These are phyloP conservation scores for Nemania sp. DNA, from an alignment of 2,329 filamentous ascomycete genomes.

Conservation along the genomic window DNA sequence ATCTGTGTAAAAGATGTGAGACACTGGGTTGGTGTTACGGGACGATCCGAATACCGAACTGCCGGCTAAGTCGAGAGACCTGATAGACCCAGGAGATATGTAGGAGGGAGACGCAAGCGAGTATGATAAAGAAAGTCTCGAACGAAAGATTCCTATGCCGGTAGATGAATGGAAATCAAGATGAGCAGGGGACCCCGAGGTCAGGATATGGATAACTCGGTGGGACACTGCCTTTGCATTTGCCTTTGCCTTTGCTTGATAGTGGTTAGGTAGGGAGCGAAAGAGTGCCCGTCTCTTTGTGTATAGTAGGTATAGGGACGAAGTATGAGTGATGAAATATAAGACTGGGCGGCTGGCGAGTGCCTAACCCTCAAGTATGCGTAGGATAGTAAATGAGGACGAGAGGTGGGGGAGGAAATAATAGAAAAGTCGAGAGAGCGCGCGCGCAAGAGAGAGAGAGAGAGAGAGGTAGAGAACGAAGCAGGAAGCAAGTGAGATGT, in stretches of 20 bases:
- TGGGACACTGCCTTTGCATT: neutral
- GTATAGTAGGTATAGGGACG: neutral
- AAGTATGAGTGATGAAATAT: neutral
- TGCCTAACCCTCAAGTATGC: neutral
- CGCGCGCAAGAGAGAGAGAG: too few species aligned
- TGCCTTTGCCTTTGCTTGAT: too few species aligned
- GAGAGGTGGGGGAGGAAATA: too few species aligned
- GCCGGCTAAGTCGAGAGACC: neutral
- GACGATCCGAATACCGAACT: neutral
- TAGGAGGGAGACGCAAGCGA: slow-evolving; percentile 10
- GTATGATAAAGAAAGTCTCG: neutral
- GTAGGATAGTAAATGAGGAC: too few species aligned
- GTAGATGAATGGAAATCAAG: slow-evolving; percentile 4
- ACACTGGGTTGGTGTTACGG: neutral
- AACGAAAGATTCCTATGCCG: neutral
- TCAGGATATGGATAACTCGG: neutral
- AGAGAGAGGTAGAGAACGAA: neutral
- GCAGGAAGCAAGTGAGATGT: neutral
- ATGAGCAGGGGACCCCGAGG: too few species aligned
- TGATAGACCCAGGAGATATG: slow-evolving; percentile 11
- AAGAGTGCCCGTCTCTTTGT: neutral
- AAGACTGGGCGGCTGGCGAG: neutral
- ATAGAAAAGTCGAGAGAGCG: neutral
- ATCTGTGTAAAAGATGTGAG: neutral
- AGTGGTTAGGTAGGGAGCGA: neutral